Base-by-base conservation (phyloP, 2,329 filamentous ascomycete species). In the Grosmannia clavigera region DNA sequence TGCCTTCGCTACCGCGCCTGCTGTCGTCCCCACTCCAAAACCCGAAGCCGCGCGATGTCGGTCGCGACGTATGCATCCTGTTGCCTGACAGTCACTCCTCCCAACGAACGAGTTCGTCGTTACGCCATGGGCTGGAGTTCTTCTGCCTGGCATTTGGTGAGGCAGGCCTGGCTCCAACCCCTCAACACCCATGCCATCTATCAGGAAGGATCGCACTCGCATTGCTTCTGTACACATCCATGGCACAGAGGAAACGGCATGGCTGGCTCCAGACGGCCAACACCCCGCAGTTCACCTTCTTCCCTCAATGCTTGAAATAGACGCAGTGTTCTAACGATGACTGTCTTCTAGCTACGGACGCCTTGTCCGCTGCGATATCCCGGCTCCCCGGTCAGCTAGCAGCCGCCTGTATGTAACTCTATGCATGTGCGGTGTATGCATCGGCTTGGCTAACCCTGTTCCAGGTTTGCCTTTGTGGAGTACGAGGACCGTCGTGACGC, bases 401-500 rank as follows among this genome's bases (percentile, higher is more conserved):
- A 96, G 90, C 78, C 86, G 94, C 76, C 87, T 99, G 94, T 97
- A 80, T 84, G 92, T 87, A 56, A 52, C 51, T 27, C 5, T 35
- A 11, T 9, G 33, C 33, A 35, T 35, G 33, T 35, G 33, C 33
- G 33, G 33, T 6, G 22, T 9, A 27, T 27, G 1, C 9, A 16
- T 51, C 9, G 22, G 25, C 10, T 46, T n/a, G 48, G 25, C 25
- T 31, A 56, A 31, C 33, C 16, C 9, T 19, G 1, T n/a, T 5
- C 2, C 31, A 85, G 94, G 67, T 99, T 99, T 74, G 94, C 94
- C 46, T 99, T 99, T 73, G 94, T 99, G 65, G 94, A 99, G 77
- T 99, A 99, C 75, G 94, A 99, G 79, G 95, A 92, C 74, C 90
- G 92, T 69, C 92, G 94, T 68, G 94, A 99, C 80, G 92, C 94